These are phyloP conservation scores for Verticillium nubilum DNA, from an alignment of 2,329 filamentous ascomycete genomes.

Conservation along the genomic window DNA sequence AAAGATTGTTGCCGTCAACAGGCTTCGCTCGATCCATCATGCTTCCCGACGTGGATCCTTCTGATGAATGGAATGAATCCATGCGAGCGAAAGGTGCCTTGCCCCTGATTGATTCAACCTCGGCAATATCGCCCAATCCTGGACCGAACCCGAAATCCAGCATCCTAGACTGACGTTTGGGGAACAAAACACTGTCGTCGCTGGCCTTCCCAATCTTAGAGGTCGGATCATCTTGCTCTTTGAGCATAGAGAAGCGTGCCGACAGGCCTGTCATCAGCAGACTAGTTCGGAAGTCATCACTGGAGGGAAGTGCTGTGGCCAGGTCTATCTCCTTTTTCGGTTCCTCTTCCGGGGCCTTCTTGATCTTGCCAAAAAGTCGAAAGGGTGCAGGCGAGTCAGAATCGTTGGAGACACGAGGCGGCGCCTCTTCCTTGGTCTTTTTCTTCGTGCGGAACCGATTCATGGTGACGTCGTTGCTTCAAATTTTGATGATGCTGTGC, in stretches of 20 bases:
- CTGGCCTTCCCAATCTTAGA: conserved; percentile 90
- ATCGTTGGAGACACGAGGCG: conserved; percentile 46
- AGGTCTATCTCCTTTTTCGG: conserved; percentile 68
- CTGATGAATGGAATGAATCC: conserved; percentile 61
- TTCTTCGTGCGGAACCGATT: conserved; percentile 74
- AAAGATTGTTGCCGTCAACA: conserved; percentile 84
- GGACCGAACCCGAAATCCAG: conserved; percentile 60
- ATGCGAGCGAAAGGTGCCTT: conserved; percentile 52
- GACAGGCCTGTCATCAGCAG: conserved; percentile 93
- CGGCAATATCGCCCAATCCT: conserved; percentile 76
- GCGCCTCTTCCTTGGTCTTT: conserved; percentile 55
- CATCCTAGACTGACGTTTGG: conserved; percentile 68
- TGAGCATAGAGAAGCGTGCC: conserved; percentile 91
- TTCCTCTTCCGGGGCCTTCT: conserved; percentile 50
- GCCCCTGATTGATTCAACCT: conserved; percentile 75
- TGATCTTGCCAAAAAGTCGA: conserved; percentile 48
- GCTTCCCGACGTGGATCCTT: conserved; percentile 59
- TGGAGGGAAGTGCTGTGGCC: conserved; percentile 66
- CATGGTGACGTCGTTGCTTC: conserved; percentile 40
- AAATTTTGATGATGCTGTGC: not conserved
- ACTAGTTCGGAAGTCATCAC: conserved; percentile 91
- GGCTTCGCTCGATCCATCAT: conserved; percentile 83
- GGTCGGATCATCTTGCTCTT: conserved; percentile 87
- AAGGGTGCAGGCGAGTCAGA: conserved; percentile 48
- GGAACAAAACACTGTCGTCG: conserved; percentile 86